phyloP scores from a whole-genome alignment of 2,329 filamentous ascomycete genomes.

The Calycina herbarum region DNA sequence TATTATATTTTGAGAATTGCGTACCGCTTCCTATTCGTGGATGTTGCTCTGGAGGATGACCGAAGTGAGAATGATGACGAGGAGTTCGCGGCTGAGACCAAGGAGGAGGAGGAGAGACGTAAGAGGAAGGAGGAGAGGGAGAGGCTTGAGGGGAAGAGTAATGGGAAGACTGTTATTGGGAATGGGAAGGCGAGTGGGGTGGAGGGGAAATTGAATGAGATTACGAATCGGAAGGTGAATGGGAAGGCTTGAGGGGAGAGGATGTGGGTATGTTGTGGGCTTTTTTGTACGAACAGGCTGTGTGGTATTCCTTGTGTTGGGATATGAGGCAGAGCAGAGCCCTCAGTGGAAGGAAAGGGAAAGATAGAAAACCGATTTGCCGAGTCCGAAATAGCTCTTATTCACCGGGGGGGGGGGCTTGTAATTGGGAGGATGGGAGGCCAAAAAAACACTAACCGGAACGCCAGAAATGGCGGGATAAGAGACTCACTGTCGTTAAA shows the following conservation, averaged over 20 bases:
- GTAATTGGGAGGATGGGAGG: too few species aligned
- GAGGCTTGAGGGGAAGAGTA: background rate
- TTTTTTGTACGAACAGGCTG: background rate
- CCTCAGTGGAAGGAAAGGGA: background rate
- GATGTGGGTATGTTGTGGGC: background rate
- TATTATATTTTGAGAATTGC: slow-evolving; percentile 75
- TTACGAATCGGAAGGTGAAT: slow-evolving; percentile 26
- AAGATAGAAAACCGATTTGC: background rate
- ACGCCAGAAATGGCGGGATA: too few species aligned
- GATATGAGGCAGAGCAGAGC: too few species aligned
- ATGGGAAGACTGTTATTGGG: slow-evolving; percentile 14
- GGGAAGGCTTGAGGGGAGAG: slow-evolving; percentile 7
- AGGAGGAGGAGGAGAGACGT: slow-evolving; percentile 8
- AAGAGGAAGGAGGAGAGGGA: background rate
- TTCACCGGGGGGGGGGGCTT: background rate
- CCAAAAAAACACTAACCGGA: background rate
- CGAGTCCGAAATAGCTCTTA: slow-evolving; percentile 2
- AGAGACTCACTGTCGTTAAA: too few species aligned
- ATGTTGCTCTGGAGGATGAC: slow-evolving; percentile 62
- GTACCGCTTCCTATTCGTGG: slow-evolving; percentile 65
- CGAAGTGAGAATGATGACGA: slow-evolving; percentile 68
- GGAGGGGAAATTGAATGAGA: slow-evolving; percentile 21
- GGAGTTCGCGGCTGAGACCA: slow-evolving; percentile 20
- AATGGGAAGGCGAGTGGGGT: slow-evolving; percentile 22
- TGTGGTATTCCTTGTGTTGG: background rate